Base-by-base conservation (phyloP, 2,329 filamentous ascomycete species). In the Aureobasidium sp. region DNA sequence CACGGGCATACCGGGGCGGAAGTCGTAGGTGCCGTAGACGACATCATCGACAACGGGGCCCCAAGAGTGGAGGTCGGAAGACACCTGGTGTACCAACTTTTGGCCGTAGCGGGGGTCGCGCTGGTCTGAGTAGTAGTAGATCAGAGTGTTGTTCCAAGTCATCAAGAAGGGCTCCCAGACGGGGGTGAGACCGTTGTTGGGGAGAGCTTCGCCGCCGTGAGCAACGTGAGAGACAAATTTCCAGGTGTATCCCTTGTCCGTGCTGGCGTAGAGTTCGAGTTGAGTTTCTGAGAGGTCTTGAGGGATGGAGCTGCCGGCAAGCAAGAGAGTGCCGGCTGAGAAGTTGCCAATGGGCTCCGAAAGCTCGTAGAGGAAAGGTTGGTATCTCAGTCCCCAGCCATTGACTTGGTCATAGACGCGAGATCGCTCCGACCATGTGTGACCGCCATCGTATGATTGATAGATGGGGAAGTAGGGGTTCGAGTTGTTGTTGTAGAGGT, bases 121-220 rank as follows among this genome's bases (percentile, higher is more conserved):
- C 70, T 90, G 87, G 71, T 90, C 87, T 1, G 86, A 85, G 75
- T 89, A 90, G 77, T 88, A 90, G 67, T 81, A 77, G 39, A 89
- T 80, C 20, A 90, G 74, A 57, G 82, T 77, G 59, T 82, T 78
- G 62, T 87, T 74, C 70, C 85, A 80, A 48, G 80, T 76, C 70
- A 81, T 79, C 45, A 90, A 73, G 71, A 87, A 89, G 0, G 87
- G 87, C 71, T 90, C 88, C 87, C 87, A 90, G 22, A 90, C 84
- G 0, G 87, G 85, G 0, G 85, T 87, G 41, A 84, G 71, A 1
- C 84, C 87, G 68, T 90, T 88, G 68, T 83, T 80, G 3, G 86
- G 82, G 0, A 76, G 68, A 2, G 86, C 85, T 51, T 79, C 78
- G n/a, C 85, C 85, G 37, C 87, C 87, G 1, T 77, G 74, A 0